phyloP scores from a whole-genome alignment of 192 early-diverging fungal species.

The Gonapodya sp. region DNA sequence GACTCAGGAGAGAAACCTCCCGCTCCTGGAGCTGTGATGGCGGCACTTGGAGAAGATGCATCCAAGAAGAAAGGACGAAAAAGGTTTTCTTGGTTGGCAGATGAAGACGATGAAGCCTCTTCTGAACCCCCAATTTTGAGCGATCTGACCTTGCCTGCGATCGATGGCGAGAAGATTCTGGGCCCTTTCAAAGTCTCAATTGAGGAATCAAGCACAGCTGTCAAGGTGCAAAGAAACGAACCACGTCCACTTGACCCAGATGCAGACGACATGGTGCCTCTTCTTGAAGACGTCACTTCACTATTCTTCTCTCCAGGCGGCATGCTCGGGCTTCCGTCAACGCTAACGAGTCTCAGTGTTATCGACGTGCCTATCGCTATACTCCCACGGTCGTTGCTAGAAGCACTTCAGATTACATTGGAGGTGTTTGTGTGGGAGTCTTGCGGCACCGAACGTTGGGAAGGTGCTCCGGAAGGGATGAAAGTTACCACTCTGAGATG shows the following conservation, averaged over 20 bases:
- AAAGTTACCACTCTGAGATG: neutral
- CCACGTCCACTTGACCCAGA: neutral
- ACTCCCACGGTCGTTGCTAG: neutral
- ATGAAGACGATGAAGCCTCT: neutral
- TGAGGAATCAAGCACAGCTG: neutral
- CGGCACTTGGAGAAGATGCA: too few species aligned
- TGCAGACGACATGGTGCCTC: neutral
- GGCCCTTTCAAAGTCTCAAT: neutral
- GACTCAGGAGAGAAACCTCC: too few species aligned
- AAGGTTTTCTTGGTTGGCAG: constrained; percentile 1
- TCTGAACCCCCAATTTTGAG: too few species aligned
- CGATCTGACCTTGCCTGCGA: neutral
- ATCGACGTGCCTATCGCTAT: neutral
- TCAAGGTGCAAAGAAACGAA: neutral
- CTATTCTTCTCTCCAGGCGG: neutral
- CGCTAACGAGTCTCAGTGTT: neutral
- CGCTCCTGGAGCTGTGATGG: too few species aligned
- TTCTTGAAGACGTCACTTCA: neutral
- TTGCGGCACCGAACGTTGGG: neutral
- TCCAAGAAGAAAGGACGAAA: neutral
- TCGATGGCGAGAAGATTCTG: neutral
- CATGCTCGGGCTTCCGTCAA: neutral
- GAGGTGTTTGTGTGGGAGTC: neutral
- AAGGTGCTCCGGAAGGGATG: neutral
- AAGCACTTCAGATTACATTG: neutral